Base-by-base conservation (phyloP, 129 eudicot genomes). In the Kitagawia praeruptora region DNA sequence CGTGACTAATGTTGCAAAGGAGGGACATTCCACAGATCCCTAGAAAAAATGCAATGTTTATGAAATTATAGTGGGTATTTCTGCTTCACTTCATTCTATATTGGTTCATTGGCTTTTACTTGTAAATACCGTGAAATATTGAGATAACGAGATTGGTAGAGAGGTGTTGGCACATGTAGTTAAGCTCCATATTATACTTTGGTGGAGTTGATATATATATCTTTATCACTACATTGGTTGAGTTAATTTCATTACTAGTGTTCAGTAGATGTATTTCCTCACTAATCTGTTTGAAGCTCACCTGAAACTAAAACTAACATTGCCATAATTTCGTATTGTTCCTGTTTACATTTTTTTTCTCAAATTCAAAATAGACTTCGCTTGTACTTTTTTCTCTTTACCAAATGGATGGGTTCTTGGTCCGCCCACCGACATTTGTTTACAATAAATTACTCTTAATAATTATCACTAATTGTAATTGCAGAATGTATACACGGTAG, bases 111-210 rank as follows among this genome's bases (percentile, higher is more conserved):
- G 81, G 46, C 54, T 79, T 78, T 88, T 84, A 86, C 93, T 75
- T 91, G 93, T 91, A 89, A 84, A 91, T 91, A 88, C 89, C 81
- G 70, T 91, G 88, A 85, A 85, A 84, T 77, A 64, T 73, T 53
- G 82, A 80, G 82, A 81, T 54, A 49, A 9, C 31, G 31, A 82
- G 84, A 70, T 75, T 75, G 49, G 87, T 31, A 67, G 80, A 75
- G 79, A 84, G 89, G 67, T 63, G 78, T 81, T 84, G 74, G 77
- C 81, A 83, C 82, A 82, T 84, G 69, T 82, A 75, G 77, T 67
- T 75, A 58, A 47, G 69, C 40, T 78, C 18, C 77, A n/a, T 74
- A 74, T 44, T 15, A 13, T 45, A 44, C 31, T n/a, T 41, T 73
- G 76, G 15, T 41, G 44, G 51, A 73, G 34, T 41, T 73, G 66